These are phyloP conservation scores for Lycium barbarum DNA, from an alignment of 257 asterid genomes.

Conservation along the genomic window DNA sequence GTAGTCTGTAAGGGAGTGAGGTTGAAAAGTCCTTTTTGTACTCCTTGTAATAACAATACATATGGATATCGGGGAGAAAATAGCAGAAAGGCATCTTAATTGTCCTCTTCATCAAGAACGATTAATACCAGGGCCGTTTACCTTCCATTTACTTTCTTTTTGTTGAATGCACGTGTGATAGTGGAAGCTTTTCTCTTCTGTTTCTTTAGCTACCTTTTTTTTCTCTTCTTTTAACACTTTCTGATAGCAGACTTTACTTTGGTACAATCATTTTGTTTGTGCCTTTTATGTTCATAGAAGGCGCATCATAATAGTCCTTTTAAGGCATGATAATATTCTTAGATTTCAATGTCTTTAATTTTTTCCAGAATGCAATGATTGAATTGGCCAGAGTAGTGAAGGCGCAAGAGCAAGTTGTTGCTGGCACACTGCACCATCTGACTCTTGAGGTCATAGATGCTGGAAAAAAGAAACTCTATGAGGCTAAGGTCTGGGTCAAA, in stretches of 20 bases:
- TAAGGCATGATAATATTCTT: neutral
- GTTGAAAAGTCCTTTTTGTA: too few species aligned
- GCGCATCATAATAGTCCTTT: neutral
- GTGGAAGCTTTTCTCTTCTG: neutral
- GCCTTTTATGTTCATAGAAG: neutral
- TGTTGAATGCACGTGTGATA: neutral
- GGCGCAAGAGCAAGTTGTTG: slow-evolving; percentile 77
- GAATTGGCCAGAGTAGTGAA: slow-evolving; percentile 86
- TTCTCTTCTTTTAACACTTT: neutral
- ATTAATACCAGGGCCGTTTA: neutral
- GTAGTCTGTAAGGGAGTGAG: too few species aligned
- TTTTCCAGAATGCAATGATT: slow-evolving; percentile 62
- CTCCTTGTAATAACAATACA: neutral
- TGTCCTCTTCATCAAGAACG: neutral
- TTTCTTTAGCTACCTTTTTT: neutral
- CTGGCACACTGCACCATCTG: slow-evolving; percentile 81
- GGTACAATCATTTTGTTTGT: neutral
- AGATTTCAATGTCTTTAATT: neutral
- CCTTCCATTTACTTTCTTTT: neutral
- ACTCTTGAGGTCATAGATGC: slow-evolving; percentile 83
- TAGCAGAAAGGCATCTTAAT: neutral
- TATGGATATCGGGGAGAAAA: neutral
- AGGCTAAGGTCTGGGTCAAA: slow-evolving; percentile 93
- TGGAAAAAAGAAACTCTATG: slow-evolving; percentile 73
- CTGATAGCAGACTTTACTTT: neutral